These are phyloP conservation scores for Boletus vinaceobasis DNA, from an alignment of 768 basidiomycete species.

Conservation along the genomic window DNA sequence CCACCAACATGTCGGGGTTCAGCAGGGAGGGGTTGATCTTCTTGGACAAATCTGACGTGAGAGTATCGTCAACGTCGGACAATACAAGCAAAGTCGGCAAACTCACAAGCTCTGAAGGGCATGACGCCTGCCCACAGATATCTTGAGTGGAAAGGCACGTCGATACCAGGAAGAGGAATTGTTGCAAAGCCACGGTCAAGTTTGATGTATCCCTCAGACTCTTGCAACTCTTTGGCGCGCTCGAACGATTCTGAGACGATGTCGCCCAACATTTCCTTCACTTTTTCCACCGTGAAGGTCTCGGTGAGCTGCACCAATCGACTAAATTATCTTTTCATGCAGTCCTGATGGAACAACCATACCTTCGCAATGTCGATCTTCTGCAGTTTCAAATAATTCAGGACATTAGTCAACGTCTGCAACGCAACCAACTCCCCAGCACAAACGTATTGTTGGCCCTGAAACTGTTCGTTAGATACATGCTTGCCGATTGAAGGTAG, in stretches of 20 bases:
- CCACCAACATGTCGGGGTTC: conserved; percentile 91
- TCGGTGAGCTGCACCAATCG: conserved; percentile 66
- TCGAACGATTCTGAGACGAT: conserved; percentile 83
- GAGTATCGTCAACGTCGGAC: not conserved
- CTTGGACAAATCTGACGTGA: conserved; percentile 79
- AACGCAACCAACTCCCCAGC: conserved; percentile 94
- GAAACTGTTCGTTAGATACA: conserved; percentile 12
- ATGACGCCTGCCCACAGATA: conserved; percentile 98
- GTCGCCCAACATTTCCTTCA: conserved; percentile 92
- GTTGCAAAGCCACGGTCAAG: conserved; percentile 97
- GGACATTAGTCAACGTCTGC: conserved; percentile 91
- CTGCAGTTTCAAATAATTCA: conserved; percentile 95
- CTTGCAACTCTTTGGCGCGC: conserved; percentile 73
- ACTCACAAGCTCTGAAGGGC: conserved; percentile 94
- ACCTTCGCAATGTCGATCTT: conserved; percentile 93
- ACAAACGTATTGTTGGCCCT: conserved; percentile 99
- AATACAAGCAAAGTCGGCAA: not conserved
- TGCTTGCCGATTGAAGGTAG: not conserved
- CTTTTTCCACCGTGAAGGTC: conserved; percentile 84
- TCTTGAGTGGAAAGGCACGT: conserved; percentile 99
- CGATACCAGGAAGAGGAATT: conserved; percentile 93
- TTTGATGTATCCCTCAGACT: conserved; percentile 82
- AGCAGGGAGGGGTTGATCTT: conserved; percentile 91
- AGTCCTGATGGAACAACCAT: not conserved
- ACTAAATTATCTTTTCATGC: not conserved